Conservation (phyloP, 257 asterid genomes). For the Marsdenia floribunda region DNA sequence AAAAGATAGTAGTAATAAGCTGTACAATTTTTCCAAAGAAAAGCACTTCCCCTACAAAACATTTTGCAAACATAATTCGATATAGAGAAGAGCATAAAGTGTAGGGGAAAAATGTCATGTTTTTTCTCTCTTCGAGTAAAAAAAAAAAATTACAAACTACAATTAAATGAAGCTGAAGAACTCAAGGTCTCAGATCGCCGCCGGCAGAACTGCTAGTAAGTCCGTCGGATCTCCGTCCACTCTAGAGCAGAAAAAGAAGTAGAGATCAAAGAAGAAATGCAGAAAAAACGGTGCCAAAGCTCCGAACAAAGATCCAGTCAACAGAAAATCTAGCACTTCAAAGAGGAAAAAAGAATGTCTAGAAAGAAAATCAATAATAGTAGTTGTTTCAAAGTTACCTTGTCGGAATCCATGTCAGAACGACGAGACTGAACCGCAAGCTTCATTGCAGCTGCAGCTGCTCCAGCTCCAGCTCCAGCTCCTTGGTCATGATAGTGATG, state of each 20-base stretch:
- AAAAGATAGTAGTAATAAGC: background rate
- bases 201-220: constrained; percentile 19
- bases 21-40: background rate
- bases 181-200: constrained; percentile 32
- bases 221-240: constrained; percentile 13
- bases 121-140: constrained; percentile 2
- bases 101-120: background rate
- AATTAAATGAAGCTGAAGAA: background rate
- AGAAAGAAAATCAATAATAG: background rate
- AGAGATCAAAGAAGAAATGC: constrained; percentile 35
- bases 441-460: constrained; percentile 40
- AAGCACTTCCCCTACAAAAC: background rate
- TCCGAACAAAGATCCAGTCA: constrained; percentile 33
- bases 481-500: constrained; percentile 38
- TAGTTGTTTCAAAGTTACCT: constrained; percentile 28
- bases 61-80: background rate
- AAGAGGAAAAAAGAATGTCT: background rate
- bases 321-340: constrained; percentile 7
- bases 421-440: constrained; percentile 36
- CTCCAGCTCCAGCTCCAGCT: constrained; percentile 29
- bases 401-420: constrained; percentile 53
- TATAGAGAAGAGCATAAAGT: background rate
- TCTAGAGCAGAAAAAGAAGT: constrained; percentile 14
- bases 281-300: background rate
- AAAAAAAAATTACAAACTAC: constrained; percentile 18